These are phyloP conservation scores for Juglanconis juglandina DNA, from an alignment of 2,329 filamentous ascomycete species.

Conservation along the genomic window DNA sequence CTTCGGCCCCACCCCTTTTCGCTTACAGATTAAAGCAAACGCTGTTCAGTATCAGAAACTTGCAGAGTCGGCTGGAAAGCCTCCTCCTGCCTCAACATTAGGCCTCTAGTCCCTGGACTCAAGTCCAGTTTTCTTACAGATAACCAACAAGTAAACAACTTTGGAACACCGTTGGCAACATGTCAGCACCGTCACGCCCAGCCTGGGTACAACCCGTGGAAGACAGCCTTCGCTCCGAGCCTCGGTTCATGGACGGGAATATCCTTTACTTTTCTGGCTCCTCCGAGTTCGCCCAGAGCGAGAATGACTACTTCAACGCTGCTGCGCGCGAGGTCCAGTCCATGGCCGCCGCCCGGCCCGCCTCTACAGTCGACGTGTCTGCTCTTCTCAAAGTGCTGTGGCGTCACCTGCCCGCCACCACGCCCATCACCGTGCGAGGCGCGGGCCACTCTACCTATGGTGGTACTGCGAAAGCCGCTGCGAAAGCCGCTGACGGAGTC, in stretches of 20 bases:
- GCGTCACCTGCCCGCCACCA: not conserved
- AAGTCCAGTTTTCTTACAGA: too few species aligned
- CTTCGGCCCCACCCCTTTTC: too few species aligned
- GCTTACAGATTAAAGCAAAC: too few species aligned
- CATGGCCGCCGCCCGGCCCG: not conserved
- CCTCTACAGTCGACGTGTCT: constrained; percentile 3
- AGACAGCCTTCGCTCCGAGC: not conserved
- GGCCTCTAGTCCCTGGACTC: too few species aligned
- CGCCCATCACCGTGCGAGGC: constrained; percentile 5
- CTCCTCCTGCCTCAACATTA: too few species aligned
- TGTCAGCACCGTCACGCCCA: constrained; percentile 2
- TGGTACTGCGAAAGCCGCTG: constrained; percentile 1
- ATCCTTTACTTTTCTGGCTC: constrained; percentile 7
- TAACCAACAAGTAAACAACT: too few species aligned
- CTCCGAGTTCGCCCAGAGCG: not conserved
- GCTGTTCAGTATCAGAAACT: too few species aligned
- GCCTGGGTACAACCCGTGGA: not conserved
- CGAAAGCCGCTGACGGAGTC: not conserved
- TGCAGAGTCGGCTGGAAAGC: too few species aligned
- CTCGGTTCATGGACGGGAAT: not conserved
- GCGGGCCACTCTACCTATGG: constrained; percentile 1
- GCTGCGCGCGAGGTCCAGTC: not conserved
- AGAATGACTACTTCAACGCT: constrained; percentile 2
- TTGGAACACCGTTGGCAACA: too few species aligned
- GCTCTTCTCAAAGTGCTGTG: not conserved